Percentiles rank a stretch among this genome's conserved stretches.
These are phyloP conservation scores for Triticum turgidum DNA, from an alignment of 176 grass and related monocot genomes.

Conservation along the genomic window DNA sequence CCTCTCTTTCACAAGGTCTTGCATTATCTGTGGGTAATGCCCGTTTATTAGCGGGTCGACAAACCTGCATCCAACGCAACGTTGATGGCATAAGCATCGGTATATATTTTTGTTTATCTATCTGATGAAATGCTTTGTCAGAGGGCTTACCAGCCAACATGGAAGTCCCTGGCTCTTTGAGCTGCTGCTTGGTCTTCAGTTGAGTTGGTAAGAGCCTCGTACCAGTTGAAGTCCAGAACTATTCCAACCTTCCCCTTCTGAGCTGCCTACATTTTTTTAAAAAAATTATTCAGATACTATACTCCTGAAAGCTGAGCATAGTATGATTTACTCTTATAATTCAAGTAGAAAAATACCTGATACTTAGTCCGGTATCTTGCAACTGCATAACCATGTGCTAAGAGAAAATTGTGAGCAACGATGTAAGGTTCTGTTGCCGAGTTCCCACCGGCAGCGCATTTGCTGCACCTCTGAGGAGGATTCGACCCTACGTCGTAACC, in stretches of 20 bases:
- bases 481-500: constrained; percentile 50
- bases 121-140: background rate
- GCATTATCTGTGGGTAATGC: constrained; percentile 72
- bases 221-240: constrained; percentile 70
- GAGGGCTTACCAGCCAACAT: constrained; percentile 79
- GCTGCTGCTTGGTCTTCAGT: constrained; percentile 65
- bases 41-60: constrained; percentile 79
- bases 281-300: background rate
- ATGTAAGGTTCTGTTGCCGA: constrained; percentile 70
- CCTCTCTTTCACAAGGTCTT: constrained; percentile 62
- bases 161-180: constrained; percentile 90
- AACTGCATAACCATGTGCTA: constrained; percentile 71
- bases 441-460: constrained; percentile 51
- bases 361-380: constrained; percentile 66
- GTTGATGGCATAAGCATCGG: background rate
- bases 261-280: constrained; percentile 34
- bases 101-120: background rate
- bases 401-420: constrained; percentile 65
- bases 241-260: constrained; percentile 71
- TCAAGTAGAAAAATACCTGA: constrained; percentile 51
- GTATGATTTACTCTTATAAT: background rate
- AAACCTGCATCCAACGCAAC: constrained; percentile 47
- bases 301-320: background rate
- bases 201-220: constrained; percentile 67
- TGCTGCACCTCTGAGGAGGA: constrained; percentile 59